These are phyloP conservation scores for Salinomyces thailandicus DNA, from an alignment of 2,329 filamentous ascomycete species.

Conservation along the genomic window DNA sequence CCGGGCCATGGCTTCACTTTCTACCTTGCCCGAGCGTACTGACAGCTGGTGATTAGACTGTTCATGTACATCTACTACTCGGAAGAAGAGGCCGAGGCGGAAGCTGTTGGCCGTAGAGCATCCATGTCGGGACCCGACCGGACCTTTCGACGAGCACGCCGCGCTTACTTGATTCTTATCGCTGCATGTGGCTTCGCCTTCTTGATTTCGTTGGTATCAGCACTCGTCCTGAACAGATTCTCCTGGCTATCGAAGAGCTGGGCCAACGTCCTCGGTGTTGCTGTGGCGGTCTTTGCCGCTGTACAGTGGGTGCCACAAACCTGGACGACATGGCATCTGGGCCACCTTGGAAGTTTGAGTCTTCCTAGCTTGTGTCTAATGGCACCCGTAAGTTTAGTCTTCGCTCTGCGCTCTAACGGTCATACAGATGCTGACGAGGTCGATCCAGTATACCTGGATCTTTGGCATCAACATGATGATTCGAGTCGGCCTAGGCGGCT, in stretches of 20 bases:
- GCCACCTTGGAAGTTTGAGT: conserved; percentile 78
- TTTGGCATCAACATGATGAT: conserved; percentile 64
- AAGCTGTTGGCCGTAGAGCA: conserved; percentile 14
- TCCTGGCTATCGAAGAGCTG: conserved; percentile 57
- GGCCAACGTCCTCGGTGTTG: conserved; percentile 73
- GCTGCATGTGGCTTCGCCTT: conserved; percentile 66
- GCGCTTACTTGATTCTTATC: conserved; percentile 35
- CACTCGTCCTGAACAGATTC: conserved; percentile 53
- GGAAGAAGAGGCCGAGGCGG: conserved; percentile 21
- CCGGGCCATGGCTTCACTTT: too few relatives aligned
- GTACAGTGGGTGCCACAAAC: conserved; percentile 91
- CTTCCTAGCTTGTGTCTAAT: conserved; percentile 97
- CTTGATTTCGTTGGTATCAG: conserved; percentile 51
- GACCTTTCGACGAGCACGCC: conserved; percentile 19
- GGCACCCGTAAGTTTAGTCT: conserved; percentile 61
- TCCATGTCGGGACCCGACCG: conserved; percentile 19
- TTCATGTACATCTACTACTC: conserved; percentile 64
- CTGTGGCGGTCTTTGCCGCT: conserved; percentile 63
- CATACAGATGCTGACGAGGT: conserved; percentile 8
- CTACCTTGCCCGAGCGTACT: too few relatives aligned
- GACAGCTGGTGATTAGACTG: too few relatives aligned
- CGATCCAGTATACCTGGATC: conserved; percentile 34
- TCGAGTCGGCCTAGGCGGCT: conserved; percentile 65
- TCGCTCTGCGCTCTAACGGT: neutral
- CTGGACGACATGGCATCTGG: conserved; percentile 72